A percentile compares a stretch with the other conserved stretches of the same genome.
Evolutionary conservation across 345 rosid species (phyloP).

Genomic region (Durio zibethinus): DNA sequence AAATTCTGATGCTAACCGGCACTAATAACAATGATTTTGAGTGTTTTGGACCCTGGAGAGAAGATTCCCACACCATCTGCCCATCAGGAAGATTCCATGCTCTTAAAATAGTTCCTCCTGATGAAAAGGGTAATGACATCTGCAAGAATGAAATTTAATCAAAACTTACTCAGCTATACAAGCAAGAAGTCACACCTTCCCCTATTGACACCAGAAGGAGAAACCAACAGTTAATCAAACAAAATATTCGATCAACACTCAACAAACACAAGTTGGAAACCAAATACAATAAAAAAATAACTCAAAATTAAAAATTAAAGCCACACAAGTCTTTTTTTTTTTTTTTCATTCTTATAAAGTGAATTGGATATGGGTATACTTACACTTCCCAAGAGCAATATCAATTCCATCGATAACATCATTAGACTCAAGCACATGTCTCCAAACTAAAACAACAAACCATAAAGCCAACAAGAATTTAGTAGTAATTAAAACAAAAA

Average conservation of each 20-base stretch:
- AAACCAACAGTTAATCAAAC: neutral
- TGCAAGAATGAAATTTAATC: conserved; percentile 32
- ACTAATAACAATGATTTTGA: conserved; percentile 63
- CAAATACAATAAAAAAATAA: neutral
- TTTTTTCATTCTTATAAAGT: neutral
- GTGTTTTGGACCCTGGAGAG: conserved; percentile 48
- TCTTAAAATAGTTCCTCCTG: conserved; percentile 71
- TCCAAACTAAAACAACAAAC: conserved; percentile 58
- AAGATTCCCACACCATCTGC: conserved; percentile 95
- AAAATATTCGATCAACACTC: neutral
- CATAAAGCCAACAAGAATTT: neutral
- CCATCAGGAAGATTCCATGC: conserved; percentile 99
- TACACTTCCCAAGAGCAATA: conserved; percentile 89
- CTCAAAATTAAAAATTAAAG: neutral
- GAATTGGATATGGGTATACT: neutral
- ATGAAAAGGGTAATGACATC: conserved; percentile 85
- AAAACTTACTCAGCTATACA: neutral
- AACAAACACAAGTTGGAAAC: neutral
- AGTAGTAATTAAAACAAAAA: neutral
- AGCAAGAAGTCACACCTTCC: neutral
- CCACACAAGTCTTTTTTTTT: neutral
- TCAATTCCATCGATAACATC: conserved; percentile 73
- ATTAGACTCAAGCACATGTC: conserved; percentile 73
- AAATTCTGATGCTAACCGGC: conserved; percentile 44
- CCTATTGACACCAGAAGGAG: neutral